Conservation (phyloP, 257 asterid genomes). For the Capsicum rhomboideum region DNA sequence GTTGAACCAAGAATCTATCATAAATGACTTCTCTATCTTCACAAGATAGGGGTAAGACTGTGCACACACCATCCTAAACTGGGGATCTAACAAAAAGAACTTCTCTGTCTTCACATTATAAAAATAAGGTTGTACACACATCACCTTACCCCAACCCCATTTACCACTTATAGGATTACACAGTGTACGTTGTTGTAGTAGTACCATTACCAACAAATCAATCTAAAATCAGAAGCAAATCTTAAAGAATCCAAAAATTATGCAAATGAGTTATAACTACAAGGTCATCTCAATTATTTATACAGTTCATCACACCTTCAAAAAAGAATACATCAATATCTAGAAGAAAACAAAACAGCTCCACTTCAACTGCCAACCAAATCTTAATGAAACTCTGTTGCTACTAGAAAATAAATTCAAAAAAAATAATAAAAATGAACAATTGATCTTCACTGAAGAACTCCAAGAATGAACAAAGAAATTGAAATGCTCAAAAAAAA, state of each 20-base stretch:
- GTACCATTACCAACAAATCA: not conserved
- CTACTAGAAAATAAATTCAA: not conserved
- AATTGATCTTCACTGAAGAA: constrained; percentile 3
- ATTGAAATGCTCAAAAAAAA: not conserved
- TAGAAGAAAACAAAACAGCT: not conserved
- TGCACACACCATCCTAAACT: too few relatives aligned
- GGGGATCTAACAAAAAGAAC: too few relatives aligned
- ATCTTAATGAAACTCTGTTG: not conserved
- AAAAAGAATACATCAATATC: not conserved
- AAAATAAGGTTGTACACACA: not conserved
- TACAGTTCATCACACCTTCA: not conserved
- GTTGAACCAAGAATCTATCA: too few relatives aligned
- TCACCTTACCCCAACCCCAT: not conserved
- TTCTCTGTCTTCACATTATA: too few relatives aligned
- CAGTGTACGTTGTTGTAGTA: not conserved
- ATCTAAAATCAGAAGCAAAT: not conserved
- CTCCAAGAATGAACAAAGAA: constrained; percentile 6
- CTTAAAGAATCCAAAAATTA: not conserved
- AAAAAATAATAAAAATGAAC: not conserved
- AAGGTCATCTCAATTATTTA: constrained; percentile 2
- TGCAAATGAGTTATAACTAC: constrained; percentile 1
- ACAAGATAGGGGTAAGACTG: accelerated
- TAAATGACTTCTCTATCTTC: not conserved
- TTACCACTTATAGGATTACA: too few relatives aligned
- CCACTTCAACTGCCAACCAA: not conserved